These are phyloP conservation scores for Fraxinus platypoda DNA, from an alignment of 305 asterid species.

Conservation along the genomic window DNA sequence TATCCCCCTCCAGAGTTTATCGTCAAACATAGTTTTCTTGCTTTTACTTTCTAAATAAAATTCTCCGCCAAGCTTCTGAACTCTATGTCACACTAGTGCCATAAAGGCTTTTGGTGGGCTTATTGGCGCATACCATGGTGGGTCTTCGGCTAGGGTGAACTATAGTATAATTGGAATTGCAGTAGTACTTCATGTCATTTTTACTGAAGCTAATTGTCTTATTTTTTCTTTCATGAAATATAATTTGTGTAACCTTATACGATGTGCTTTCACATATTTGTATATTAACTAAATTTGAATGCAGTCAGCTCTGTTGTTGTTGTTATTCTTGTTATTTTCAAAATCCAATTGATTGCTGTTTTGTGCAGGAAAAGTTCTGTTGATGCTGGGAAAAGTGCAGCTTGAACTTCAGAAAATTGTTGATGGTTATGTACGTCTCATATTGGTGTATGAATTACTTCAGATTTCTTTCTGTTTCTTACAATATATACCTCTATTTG, in stretches of 20 bases:
- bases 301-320: not conserved
- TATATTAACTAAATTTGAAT: not conserved
- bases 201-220: not conserved
- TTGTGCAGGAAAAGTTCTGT: conserved; percentile 44
- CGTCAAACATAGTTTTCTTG: not conserved
- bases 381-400: conserved; percentile 53
- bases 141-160: not conserved
- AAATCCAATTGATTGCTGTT: conserved; percentile 1
- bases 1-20: not conserved
- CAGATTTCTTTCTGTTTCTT: conserved; percentile 5
- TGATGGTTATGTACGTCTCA: conserved; percentile 45
- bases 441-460: conserved; percentile 18
- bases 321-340: not conserved
- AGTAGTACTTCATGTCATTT: not conserved
- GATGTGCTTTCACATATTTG: not conserved
- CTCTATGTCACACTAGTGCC: not conserved
- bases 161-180: not conserved
- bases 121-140: not conserved
- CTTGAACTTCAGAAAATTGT: conserved; percentile 46
- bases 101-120: not conserved
- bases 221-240: not conserved
- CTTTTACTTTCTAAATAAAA: not conserved
- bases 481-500: conserved; percentile 2
- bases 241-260: not conserved
- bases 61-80: not conserved